phyloP scores from a whole-genome alignment of 495 filamentous ascomycete genomes.

The Aspergillus haitiensis region DNA sequence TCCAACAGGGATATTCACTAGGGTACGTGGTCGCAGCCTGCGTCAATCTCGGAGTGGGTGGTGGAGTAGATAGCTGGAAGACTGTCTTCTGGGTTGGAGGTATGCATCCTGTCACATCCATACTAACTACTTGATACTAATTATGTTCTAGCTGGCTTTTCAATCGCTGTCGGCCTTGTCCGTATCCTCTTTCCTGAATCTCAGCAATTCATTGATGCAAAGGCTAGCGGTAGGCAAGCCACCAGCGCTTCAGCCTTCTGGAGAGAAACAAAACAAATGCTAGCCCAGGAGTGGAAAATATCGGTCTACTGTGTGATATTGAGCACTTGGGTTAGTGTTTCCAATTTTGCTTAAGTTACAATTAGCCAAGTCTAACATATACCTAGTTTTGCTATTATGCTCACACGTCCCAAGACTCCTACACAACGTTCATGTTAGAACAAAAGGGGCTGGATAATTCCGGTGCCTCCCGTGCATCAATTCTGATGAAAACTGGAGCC shows the following conservation, averaged over 20 bases:
- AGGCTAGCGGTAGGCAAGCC: slow-evolving; percentile 49
- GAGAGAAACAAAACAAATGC: slow-evolving; percentile 61
- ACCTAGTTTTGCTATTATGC: slow-evolving; percentile 55
- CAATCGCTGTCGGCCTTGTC: slow-evolving; percentile 61
- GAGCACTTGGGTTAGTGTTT: slow-evolving; percentile 58
- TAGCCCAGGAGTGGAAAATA: slow-evolving; percentile 70
- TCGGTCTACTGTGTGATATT: slow-evolving; percentile 68
- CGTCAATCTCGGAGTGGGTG: slow-evolving; percentile 67
- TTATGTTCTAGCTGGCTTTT: slow-evolving; percentile 50
- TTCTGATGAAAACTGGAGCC: slow-evolving; percentile 71
- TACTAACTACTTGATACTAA: not conserved
- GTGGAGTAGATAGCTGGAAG: slow-evolving; percentile 57
- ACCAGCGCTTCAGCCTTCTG: slow-evolving; percentile 56
- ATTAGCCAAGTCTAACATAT: not conserved
- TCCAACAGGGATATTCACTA: slow-evolving; percentile 76
- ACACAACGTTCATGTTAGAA: slow-evolving; percentile 72
- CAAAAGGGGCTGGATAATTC: slow-evolving; percentile 62
- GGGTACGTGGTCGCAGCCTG: slow-evolving; percentile 74
- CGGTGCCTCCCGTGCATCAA: slow-evolving; percentile 62
- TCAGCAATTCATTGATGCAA: slow-evolving; percentile 66
- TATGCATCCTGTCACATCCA: slow-evolving; percentile 4
- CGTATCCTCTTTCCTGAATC: slow-evolving; percentile 70
- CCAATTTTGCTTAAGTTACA: not conserved
- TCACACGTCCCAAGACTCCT: slow-evolving; percentile 71
- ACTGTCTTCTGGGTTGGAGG: slow-evolving; percentile 61